Percentiles rank a stretch among this genome's conserved stretches.
These are phyloP conservation scores for Pythium brassicae DNA, from an alignment of 352 stramenopile species.

Conservation along the genomic window DNA sequence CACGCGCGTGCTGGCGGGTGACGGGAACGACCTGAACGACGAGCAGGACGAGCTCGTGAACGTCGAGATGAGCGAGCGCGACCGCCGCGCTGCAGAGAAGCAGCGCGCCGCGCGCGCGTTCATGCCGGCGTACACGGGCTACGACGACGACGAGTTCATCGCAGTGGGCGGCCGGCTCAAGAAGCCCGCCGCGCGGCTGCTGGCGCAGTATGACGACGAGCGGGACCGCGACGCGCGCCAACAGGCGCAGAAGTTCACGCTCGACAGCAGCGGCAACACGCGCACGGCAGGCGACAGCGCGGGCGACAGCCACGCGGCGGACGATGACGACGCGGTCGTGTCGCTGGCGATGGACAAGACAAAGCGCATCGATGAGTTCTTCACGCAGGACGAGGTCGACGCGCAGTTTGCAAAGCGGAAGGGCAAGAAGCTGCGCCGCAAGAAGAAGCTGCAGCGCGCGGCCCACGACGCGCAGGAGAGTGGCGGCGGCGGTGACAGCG, in stretches of 20 bases:
- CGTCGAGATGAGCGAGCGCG: constrained; percentile 74
- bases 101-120: constrained; percentile 33
- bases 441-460: constrained; percentile 44
- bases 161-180: constrained; percentile 38
- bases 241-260: constrained; percentile 45
- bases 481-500: no score
- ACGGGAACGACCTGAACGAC: constrained; percentile 82
- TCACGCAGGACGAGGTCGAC: constrained; percentile 79
- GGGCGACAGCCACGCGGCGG: constrained; percentile 4
- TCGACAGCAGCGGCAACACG: constrained; percentile 39
- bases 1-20: constrained; percentile 71
- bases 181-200: constrained; percentile 37
- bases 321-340: constrained; percentile 41
- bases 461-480: constrained; percentile 6
- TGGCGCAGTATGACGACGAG: constrained; percentile 90
- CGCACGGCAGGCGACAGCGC: neutral
- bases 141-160: constrained; percentile 97
- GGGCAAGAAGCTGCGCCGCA: constrained; percentile 67
- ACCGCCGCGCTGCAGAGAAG: constrained; percentile 42
- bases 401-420: constrained; percentile 84
- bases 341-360: constrained; percentile 54
- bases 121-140: constrained; percentile 90
- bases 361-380: constrained; percentile 70
- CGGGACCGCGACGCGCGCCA: constrained; percentile 39
- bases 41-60: constrained; percentile 83